Evolutionary conservation across 352 stramenopile genomes (phyloP).

Genomic region (Globisporangium polare): DNA sequence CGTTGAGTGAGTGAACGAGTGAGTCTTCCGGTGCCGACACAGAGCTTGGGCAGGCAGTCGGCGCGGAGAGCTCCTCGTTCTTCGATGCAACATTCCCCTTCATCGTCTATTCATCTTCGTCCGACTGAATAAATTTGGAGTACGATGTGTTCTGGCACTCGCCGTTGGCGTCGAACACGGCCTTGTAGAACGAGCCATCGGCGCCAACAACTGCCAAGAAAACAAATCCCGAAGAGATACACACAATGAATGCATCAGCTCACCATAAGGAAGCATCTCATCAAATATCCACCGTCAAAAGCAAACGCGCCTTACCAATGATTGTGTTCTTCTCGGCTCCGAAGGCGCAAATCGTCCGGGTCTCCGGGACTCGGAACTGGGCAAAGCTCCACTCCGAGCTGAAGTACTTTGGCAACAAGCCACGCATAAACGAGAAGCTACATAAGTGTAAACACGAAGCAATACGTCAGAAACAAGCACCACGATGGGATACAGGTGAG

Average conservation of each 20-base stretch:
- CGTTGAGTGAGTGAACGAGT: background rate
- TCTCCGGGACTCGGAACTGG: conserved; percentile 91
- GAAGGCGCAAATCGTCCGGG: conserved; percentile 91
- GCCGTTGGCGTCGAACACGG: conserved; percentile 81
- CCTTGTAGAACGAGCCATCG: conserved; percentile 88
- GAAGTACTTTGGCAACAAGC: conserved; percentile 92
- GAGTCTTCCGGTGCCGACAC: background rate
- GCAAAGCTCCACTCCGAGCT: conserved; percentile 93
- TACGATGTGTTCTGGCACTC: conserved; percentile 89
- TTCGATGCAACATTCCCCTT: background rate
- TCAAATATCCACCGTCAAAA: background rate
- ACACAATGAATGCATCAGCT: background rate
- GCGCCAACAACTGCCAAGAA: conserved; percentile 69
- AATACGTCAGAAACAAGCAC: conserved; percentile 1
- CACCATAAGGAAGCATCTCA: background rate
- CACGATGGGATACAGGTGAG: no score
- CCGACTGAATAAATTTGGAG: conserved; percentile 88
- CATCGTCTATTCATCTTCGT: conserved; percentile 77
- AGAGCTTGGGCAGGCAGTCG: background rate
- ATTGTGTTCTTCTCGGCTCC: conserved; percentile 92
- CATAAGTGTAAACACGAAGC: background rate
- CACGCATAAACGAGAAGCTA: conserved; percentile 88
- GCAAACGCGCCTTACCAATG: conserved; percentile 47
- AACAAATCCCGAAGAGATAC: conserved; percentile 6
- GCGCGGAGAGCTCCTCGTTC: background rate